Evolutionary conservation across 140 eudicot genomes (phyloP).

Genomic region (Eryngium alpinum): DNA sequence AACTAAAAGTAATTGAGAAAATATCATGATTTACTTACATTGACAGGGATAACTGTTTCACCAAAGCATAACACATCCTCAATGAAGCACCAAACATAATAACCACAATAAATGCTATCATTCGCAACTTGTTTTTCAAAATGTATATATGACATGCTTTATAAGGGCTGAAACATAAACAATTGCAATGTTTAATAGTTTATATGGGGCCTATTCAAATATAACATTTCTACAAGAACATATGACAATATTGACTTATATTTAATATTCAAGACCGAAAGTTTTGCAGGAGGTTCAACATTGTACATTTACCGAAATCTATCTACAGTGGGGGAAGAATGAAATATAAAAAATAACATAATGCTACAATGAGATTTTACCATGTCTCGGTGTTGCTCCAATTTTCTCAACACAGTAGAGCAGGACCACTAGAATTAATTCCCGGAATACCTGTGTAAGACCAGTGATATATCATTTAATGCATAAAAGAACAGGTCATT

Average conservation of each 20-base stretch:
- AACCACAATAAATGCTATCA: too few species aligned
- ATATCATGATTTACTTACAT: too few species aligned
- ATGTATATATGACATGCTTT: neutral
- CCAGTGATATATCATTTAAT: neutral
- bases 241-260: neutral
- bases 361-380: neutral
- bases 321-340: neutral
- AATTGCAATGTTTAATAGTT: neutral
- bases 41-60: too few species aligned
- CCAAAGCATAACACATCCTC: too few species aligned
- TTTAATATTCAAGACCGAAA: neutral
- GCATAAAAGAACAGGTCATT: neutral
- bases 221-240: neutral
- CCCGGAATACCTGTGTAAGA: neutral
- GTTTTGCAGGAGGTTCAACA: neutral
- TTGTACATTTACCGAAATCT: neutral
- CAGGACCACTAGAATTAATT: neutral
- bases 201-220: neutral
- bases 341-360: neutral
- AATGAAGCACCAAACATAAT: too few species aligned
- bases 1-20: too few species aligned
- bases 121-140: too few species aligned
- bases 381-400: neutral
- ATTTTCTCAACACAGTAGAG: neutral
- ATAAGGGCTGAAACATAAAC: neutral